Evolutionary conservation across 352 stramenopile species (phyloP), one percentile per base, ranked within the genome.

Genomic region (Globisporangium apiculatum): DNA sequence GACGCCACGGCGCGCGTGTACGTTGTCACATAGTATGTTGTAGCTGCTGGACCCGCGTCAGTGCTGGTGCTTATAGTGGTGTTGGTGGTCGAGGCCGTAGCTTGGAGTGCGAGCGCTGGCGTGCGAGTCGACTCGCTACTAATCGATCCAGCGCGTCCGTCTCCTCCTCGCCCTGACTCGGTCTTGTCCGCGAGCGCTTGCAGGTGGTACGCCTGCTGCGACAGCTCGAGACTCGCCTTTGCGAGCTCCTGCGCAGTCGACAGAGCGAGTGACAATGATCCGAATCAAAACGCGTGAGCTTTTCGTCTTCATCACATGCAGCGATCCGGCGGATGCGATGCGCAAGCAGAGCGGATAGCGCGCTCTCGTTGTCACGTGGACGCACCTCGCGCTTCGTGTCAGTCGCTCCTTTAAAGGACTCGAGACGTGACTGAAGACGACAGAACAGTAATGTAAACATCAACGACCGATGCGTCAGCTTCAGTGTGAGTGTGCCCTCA

Each of bases 121-220:
- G 35, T 31, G 47, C 11, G 24, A 38, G 17, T 35, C 18, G 7
- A 37, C 4, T n/a, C 41, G 18, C 18, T 4, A 57, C 52, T 12
- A 49, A 55, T 11, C 50, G 18, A 18, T 53, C 48, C 37, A 37
- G 37, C 11, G 52, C 45, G 6, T 8, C 38, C 1, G 52, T n/a
- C 4, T 43, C 40, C 11, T 43, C 7, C 1, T 43, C 12, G 7
- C 15, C 12, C 36, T 42, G 15, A 49, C 7, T 47, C 35, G 12
- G 17, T 35, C 46, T 43, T 56, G 37, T 84, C 74, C 38, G 61
- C 68, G 14, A 86, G 52, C 12, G 68, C 62, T 65, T 83, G 69
- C 8, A 86, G 40, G 36, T 73, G 71, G 35, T 86, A 83, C 7
- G 67, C 77, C 60, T 85, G 65, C 56, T 87, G 77, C 4, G 75